These are phyloP conservation scores for Arthroderma sp. DNA, from an alignment of 2,329 filamentous ascomycete genomes.

Conservation along the genomic window DNA sequence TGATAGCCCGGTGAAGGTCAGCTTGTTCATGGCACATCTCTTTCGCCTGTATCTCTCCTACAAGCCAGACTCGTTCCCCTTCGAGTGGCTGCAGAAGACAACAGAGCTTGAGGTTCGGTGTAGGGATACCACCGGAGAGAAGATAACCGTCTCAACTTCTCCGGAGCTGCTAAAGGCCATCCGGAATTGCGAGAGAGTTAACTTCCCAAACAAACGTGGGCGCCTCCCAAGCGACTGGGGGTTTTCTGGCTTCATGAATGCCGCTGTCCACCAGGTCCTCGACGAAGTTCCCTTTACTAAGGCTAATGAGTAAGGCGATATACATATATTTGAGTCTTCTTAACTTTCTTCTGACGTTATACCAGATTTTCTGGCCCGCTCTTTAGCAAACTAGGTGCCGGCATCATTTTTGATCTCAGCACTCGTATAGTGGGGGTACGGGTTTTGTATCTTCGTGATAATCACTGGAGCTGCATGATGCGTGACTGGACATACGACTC, in stretches of 20 bases:
- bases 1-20: neutral
- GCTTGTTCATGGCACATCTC: neutral
- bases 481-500: slow-evolving; percentile 1
- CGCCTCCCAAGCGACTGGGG: slow-evolving; percentile 9
- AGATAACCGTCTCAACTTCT: slow-evolving; percentile 7
- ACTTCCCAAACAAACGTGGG: neutral
- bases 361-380: slow-evolving; percentile 8
- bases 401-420: neutral
- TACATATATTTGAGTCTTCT: neutral
- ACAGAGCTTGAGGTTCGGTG: slow-evolving; percentile 11
- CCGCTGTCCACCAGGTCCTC: slow-evolving; percentile 5
- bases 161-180: slow-evolving; percentile 11
- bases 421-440: neutral
- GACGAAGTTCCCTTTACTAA: slow-evolving; percentile 4
- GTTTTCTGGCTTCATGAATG: slow-evolving; percentile 12
- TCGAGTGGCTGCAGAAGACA: slow-evolving; percentile 13
- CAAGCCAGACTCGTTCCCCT: slow-evolving; percentile 9
- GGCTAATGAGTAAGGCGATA: neutral
- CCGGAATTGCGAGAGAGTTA: slow-evolving; percentile 7
- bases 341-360: neutral
- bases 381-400: neutral
- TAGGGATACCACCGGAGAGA: slow-evolving; percentile 8
- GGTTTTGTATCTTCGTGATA: neutral
- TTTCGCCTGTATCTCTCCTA: neutral
- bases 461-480: slow-evolving; percentile 12